phyloP scores from a whole-genome alignment of 2,329 filamentous ascomycete species.

The Penicillium nordicum region DNA sequence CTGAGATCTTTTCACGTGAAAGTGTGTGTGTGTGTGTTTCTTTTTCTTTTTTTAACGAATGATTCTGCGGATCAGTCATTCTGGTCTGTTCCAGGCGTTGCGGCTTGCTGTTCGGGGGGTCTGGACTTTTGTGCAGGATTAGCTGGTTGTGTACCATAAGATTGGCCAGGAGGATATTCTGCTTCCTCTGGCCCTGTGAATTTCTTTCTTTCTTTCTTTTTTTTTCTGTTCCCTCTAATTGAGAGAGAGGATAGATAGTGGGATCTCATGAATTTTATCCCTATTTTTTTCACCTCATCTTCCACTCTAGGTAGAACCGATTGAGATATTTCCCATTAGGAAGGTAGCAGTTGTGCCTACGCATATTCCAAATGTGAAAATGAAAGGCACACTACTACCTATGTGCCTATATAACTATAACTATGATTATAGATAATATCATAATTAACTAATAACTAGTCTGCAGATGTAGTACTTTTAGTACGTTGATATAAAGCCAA shows the following conservation, averaged over 20 bases:
- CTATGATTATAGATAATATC: neutral
- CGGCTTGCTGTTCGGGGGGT: slow-evolving; percentile 3
- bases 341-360: neutral
- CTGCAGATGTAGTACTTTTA: neutral
- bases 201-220: neutral
- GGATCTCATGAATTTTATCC: slow-evolving; percentile 3
- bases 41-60: slow-evolving; percentile 13
- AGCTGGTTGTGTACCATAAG: slow-evolving; percentile 8
- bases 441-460: neutral
- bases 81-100: slow-evolving; percentile 4
- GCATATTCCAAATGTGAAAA: too few species aligned
- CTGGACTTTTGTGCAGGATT: slow-evolving; percentile 5
- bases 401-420: neutral
- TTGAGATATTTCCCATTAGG: slow-evolving; percentile 2
- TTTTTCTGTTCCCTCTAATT: neutral
- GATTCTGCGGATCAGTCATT: neutral
- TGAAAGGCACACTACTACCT: neutral
- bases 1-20: slow-evolving; percentile 4
- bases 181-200: neutral
- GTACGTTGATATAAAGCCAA: neutral
- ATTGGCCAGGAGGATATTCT: neutral
- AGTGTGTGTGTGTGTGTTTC: neutral
- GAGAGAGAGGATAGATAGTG: slow-evolving; percentile 1
- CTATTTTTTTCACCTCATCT: neutral
- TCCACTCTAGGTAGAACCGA: neutral